A percentile compares a stretch with the other conserved stretches of the same genome.
Conservation (phyloP, 108 stramenopile species). For the Nitzschia palea region DNA sequence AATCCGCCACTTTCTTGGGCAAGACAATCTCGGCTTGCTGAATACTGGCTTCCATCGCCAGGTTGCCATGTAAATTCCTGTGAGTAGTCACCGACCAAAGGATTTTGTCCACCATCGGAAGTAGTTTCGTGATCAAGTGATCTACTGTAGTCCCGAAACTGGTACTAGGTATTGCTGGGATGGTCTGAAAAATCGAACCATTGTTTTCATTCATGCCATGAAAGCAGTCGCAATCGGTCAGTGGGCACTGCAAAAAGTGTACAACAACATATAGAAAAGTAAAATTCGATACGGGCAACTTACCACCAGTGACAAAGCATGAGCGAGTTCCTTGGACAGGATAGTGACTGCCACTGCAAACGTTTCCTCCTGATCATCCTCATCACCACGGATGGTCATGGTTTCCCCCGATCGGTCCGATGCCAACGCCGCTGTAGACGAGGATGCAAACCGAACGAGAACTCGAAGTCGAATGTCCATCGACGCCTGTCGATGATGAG, state of each 20-base stretch:
- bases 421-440: conserved; percentile 54
- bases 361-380: neutral
- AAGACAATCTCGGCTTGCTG: neutral
- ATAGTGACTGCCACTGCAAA: conserved; percentile 23
- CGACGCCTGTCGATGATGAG: neutral
- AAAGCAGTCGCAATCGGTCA: too few species aligned
- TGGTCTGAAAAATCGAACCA: neutral
- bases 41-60: conserved; percentile 5
- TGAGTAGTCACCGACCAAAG: conserved; percentile 7
- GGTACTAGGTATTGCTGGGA: conserved; percentile 34
- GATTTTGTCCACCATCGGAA: conserved; percentile 35
- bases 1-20: neutral
- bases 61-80: neutral
- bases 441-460: conserved; percentile 60
- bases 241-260: too few species aligned
- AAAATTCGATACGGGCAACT: neutral
- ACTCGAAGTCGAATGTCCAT: conserved; percentile 48
- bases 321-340: conserved; percentile 5
- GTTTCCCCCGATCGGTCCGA: conserved; percentile 70
- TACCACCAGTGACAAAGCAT: neutral
- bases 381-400: conserved; percentile 19
- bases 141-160: conserved; percentile 29
- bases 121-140: conserved; percentile 28
- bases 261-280: too few species aligned
- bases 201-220: too few species aligned